Evolutionary conservation across 352 stramenopile species (phyloP).

Genomic region (Pythium scleroteichum): DNA sequence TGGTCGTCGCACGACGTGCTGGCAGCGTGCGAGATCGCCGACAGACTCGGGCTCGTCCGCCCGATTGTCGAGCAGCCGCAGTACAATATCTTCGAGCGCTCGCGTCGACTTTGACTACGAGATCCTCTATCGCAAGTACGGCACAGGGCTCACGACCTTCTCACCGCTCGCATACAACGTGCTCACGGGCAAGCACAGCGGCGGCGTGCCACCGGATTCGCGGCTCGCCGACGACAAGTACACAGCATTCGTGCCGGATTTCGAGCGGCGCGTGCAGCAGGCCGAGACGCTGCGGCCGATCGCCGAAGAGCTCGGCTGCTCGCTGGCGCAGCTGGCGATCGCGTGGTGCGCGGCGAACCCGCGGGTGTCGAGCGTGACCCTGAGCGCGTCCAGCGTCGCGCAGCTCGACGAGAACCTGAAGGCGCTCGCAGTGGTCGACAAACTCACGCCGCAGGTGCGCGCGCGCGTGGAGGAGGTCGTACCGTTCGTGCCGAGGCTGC

Average conservation of each 20-base stretch:
- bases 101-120: slow-evolving; percentile 46
- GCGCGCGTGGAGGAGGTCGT: slow-evolving; percentile 38
- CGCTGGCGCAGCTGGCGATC: slow-evolving; percentile 39
- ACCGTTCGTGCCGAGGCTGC: slow-evolving; percentile 25
- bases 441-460: slow-evolving; percentile 45
- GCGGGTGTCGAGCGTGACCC: slow-evolving; percentile 41
- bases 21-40: slow-evolving; percentile 37
- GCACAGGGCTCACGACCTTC: slow-evolving; percentile 40
- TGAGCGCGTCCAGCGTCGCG: slow-evolving; percentile 38
- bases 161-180: slow-evolving; percentile 40
- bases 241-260: slow-evolving; percentile 28
- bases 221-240: slow-evolving; percentile 29
- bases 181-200: slow-evolving; percentile 50
- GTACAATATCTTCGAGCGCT: slow-evolving; percentile 57
- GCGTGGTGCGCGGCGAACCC: slow-evolving; percentile 46
- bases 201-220: slow-evolving; percentile 22
- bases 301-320: slow-evolving; percentile 34
- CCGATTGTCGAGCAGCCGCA: slow-evolving; percentile 50
- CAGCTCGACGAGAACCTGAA: slow-evolving; percentile 52
- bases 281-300: slow-evolving; percentile 28
- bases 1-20: slow-evolving; percentile 47
- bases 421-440: slow-evolving; percentile 30
- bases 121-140: slow-evolving; percentile 40
- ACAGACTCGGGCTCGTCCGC: slow-evolving; percentile 33
- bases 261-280: slow-evolving; percentile 15